Base-by-base conservation (phyloP, 805 yeast genomes). In the Starmera dryadoides region DNA sequence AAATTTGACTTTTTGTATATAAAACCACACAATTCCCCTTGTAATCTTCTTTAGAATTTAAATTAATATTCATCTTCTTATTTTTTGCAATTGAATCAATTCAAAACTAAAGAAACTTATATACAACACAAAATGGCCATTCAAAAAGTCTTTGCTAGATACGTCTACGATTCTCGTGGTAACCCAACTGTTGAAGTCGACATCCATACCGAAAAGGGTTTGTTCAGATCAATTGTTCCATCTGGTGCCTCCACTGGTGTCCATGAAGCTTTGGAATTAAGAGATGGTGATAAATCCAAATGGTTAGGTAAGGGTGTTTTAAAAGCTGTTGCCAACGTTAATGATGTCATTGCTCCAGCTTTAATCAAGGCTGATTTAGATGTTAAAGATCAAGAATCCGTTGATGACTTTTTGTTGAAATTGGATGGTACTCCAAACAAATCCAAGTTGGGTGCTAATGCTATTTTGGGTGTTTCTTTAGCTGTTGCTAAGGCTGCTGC, bases 121-220 rank as follows among this genome's bases (percentile, higher is more conserved):
- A 41, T 33, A 26, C 28, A 30, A 35, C 15, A 17, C 41, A 54
- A 48, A 65, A 86, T 86, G 95, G 83, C 96, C 57, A 78, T 86
- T 61, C 68, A 86, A 55, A 89, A 91, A 72, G 73, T 89, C 58
- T 81, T 75, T 70, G 86, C 98, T 61, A 89, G 98, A 75, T 84
- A 80, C 79, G 96, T 91, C 71, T 91, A 93, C 83, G 98, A 91
- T 76, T 91, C 98, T 60, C 87, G 98, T 75, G 98, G 98, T 74
- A 93, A 91, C 82, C 98, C 98, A 75, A 91, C 98, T 57, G 98
- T 93, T 59, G 98, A 93, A 81, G 98, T 93, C 56, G 98, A 93
- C 64, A 62, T 91, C 60, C 74, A 83, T 78, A 91, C 98, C 63
- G 91, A 76, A 49, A 79, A 85, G 63, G 98, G 98, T 63, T 59